phyloP scores from a whole-genome alignment of 2,329 filamentous ascomycete genomes.

The Chrysosporium queenslandicum region DNA sequence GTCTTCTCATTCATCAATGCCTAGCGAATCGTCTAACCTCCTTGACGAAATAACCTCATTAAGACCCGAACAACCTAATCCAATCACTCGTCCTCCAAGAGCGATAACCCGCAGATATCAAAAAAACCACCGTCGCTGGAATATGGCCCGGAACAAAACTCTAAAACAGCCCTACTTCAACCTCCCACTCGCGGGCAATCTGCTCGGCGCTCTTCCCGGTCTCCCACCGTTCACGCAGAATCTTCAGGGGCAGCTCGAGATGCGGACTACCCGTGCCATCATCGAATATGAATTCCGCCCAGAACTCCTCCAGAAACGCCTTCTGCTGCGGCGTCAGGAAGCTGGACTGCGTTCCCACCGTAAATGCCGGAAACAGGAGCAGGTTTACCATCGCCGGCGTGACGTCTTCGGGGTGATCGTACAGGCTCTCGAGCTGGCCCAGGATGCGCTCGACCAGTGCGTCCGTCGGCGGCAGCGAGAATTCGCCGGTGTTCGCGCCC shows the following conservation, averaged over 20 bases:
- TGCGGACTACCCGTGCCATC: constrained; percentile 6
- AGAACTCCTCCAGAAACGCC: constrained; percentile 9
- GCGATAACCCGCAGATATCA: too few relatives aligned
- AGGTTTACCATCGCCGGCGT: constrained; percentile 8
- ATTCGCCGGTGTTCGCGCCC: not conserved
- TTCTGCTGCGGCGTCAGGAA: constrained; percentile 6
- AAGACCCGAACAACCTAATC: too few relatives aligned
- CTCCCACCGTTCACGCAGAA: constrained; percentile 13
- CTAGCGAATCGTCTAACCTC: too few relatives aligned
- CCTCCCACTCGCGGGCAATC: constrained; percentile 11
- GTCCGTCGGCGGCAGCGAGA: constrained; percentile 3
- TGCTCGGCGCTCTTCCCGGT: constrained; percentile 8
- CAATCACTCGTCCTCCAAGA: too few relatives aligned
- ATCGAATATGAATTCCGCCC: constrained; percentile 9
- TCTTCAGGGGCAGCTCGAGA: constrained; percentile 8
- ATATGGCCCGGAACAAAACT: not conserved
- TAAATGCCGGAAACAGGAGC: constrained; percentile 14
- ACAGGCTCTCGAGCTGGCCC: not conserved
- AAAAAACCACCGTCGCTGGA: too few relatives aligned
- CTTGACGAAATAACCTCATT: too few relatives aligned
- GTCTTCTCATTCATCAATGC: too few relatives aligned
- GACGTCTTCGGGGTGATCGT: not conserved
- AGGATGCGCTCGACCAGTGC: constrained; percentile 5
- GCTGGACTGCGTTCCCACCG: constrained; percentile 9
- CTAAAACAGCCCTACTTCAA: constrained; percentile 14